Percentiles rank a stretch among this genome's conserved stretches.
Evolutionary conservation across 352 stramenopile species (phyloP).

Genomic region (Phytophthora colocasiae): DNA sequence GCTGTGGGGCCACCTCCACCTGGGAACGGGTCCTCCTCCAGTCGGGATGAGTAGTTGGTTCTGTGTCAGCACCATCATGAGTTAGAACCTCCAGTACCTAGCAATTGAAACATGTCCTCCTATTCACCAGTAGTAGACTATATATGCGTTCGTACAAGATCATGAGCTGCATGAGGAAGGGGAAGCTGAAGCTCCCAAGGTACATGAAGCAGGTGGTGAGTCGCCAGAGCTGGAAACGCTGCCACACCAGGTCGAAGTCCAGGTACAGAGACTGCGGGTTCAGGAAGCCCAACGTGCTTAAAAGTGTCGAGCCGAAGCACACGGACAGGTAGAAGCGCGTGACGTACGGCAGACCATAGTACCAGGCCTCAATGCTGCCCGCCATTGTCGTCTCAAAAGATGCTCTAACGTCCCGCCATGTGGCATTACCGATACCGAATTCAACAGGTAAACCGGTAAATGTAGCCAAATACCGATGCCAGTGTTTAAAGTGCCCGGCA

Average conservation of each 20-base stretch:
- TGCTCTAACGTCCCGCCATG: conserved; percentile 3
- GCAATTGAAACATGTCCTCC: too few relatives aligned
- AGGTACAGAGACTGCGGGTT: conserved; percentile 87
- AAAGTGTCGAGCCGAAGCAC: conserved; percentile 83
- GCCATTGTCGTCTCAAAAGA: conserved; percentile 46
- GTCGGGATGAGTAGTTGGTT: conserved; percentile 82
- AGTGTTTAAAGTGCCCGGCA: too few relatives aligned
- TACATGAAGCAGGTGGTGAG: conserved; percentile 91
- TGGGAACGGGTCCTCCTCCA: conserved; percentile 88
- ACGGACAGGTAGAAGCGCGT: conserved; percentile 88
- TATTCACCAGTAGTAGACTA: too few relatives aligned
- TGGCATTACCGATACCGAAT: conserved; percentile 4
- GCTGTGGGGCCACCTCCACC: conserved; percentile 79
- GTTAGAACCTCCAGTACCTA: neutral
- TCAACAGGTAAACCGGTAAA: conserved; percentile 2
- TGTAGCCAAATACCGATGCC: conserved; percentile 9
- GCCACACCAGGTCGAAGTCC: conserved; percentile 87
- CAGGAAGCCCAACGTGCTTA: conserved; percentile 82
- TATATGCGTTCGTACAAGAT: conserved; percentile 68
- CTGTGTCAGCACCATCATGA: conserved; percentile 36
- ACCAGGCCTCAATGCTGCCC: conserved; percentile 84
- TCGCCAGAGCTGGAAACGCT: conserved; percentile 90
- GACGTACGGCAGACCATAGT: conserved; percentile 85
- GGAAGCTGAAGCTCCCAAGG: conserved; percentile 88
- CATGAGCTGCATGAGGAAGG: conserved; percentile 93